phyloP scores from a whole-genome alignment of 2,329 filamentous ascomycete genomes.

The Pyrenophora graminea region DNA sequence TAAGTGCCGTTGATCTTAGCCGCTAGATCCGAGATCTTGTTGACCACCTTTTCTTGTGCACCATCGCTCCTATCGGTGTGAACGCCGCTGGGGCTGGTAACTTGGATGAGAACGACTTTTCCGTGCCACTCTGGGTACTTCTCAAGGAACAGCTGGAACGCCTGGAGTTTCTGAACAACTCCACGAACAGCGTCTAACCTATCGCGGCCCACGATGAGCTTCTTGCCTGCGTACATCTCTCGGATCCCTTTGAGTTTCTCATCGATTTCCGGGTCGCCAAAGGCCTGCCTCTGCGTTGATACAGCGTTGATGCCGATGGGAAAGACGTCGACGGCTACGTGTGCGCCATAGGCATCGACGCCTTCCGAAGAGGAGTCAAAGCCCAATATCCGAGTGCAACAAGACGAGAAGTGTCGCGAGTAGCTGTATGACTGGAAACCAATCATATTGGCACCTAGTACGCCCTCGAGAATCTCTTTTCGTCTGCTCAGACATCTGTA shows the following conservation, averaged over 20 bases:
- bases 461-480: conserved; percentile 87
- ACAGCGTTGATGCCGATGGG: conserved; percentile 93
- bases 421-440: conserved; percentile 97
- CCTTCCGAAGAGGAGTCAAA: conserved; percentile 84
- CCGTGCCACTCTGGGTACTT: conserved; percentile 90
- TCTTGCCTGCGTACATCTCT: conserved; percentile 82
- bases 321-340: conserved; percentile 90
- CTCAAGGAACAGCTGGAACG: conserved; percentile 90
- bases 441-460: conserved; percentile 88
- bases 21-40: conserved; percentile 87
- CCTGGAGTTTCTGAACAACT: conserved; percentile 93
- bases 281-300: conserved; percentile 75
- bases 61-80: conserved; percentile 74
- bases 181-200: conserved; percentile 91
- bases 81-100: conserved; percentile 83
- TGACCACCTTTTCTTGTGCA: conserved; percentile 77
- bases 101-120: conserved; percentile 90
- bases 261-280: conserved; percentile 69
- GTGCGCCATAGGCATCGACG: conserved; percentile 84
- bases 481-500: conserved; percentile 84
- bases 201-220: conserved; percentile 92
- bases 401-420: conserved; percentile 90
- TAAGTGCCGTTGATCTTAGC: conserved; percentile 89
- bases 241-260: conserved; percentile 73
- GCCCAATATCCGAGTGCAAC: conserved; percentile 87